Evolutionary conservation across 2,329 filamentous ascomycete species (phyloP), one percentile per base, ranked within the genome.

Genomic region (Colletotrichum tropicicola): DNA sequence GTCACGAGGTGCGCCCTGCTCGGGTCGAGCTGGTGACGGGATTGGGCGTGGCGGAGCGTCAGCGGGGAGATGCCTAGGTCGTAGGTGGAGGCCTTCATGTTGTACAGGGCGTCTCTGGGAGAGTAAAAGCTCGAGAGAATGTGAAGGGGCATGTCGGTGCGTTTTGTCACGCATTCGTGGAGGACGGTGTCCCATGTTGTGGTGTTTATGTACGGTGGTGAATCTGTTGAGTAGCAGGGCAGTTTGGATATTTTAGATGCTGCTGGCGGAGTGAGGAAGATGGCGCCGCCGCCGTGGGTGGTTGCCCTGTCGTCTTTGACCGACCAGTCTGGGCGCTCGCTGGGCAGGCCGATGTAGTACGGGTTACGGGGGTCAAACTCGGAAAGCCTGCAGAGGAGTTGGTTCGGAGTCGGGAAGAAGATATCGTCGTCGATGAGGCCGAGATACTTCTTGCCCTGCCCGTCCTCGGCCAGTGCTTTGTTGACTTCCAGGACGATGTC

Each of bases 371-470:
- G 57, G 12, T 66, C 52, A 25, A 63, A 64, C 6, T 19, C 19
- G n/a, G 71, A 72, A 3, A 85, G 74, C 6, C 74, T 75, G 25
- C 74, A 68, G 4, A 81, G 70, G 8, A 85, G 76, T 43, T 75
- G 72, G 0, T 73, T 70, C 30, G 83, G 69, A 37, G 78, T 79
- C 0, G 82, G 81, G 48, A 85, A 76, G 69, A 84, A 84, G 51
- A 83, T 73, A 57, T 80, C 77, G 66, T 84, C 81, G 30, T 85
- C 82, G 1, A 84, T 68, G 1, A 84, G 72, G 1, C 76, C 81
- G 37, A 79, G 78, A 73, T 79, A 83, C 44, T 70, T 73, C 73
- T 81, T 82, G 45, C 70, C 67, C 19, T 75, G 71, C 4, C 77
- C 78, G 13, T 74, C 76, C 6, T 74, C 74, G 2, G 73, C 73